Percentiles rank a stretch among this genome's conserved stretches.
Evolutionary conservation across 805 yeast genomes (phyloP).

Genomic region (Yamadazyma kitorensis): DNA sequence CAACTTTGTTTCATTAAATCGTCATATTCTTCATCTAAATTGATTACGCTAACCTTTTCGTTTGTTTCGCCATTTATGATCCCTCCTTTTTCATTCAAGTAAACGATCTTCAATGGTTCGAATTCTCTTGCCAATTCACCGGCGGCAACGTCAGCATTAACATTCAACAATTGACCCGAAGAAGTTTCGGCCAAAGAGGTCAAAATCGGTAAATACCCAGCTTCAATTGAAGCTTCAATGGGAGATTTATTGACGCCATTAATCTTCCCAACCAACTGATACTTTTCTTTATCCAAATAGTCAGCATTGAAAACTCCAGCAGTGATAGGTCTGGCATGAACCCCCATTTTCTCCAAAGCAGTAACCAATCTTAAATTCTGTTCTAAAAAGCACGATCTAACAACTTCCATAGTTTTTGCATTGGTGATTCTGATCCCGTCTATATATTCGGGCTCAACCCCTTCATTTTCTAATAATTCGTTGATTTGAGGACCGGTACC

Average conservation of each 20-base stretch:
- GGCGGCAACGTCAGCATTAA: constrained; percentile 98
- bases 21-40: constrained; percentile 95
- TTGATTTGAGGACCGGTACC: constrained; percentile 99
- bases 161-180: constrained; percentile 94
- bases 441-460: constrained; percentile 91
- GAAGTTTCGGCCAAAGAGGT: constrained; percentile 97
- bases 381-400: constrained; percentile 90
- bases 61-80: constrained; percentile 89
- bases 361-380: constrained; percentile 94
- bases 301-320: constrained; percentile 96
- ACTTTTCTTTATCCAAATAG: constrained; percentile 85
- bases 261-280: constrained; percentile 89
- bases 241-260: constrained; percentile 76
- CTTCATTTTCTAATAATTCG: constrained; percentile 86
- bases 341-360: constrained; percentile 94
- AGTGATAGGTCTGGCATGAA: constrained; percentile 96
- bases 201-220: constrained; percentile 94
- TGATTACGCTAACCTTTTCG: constrained; percentile 84
- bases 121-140: constrained; percentile 96
- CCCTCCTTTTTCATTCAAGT: constrained; percentile 97
- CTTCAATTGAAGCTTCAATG: constrained; percentile 91
- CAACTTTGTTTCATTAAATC: constrained; percentile 87
- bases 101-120: constrained; percentile 95
- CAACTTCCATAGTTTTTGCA: constrained; percentile 92
- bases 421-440: constrained; percentile 98